Evolutionary conservation across 352 stramenopile genomes (phyloP).

Genomic region (Bremia lactucae): DNA sequence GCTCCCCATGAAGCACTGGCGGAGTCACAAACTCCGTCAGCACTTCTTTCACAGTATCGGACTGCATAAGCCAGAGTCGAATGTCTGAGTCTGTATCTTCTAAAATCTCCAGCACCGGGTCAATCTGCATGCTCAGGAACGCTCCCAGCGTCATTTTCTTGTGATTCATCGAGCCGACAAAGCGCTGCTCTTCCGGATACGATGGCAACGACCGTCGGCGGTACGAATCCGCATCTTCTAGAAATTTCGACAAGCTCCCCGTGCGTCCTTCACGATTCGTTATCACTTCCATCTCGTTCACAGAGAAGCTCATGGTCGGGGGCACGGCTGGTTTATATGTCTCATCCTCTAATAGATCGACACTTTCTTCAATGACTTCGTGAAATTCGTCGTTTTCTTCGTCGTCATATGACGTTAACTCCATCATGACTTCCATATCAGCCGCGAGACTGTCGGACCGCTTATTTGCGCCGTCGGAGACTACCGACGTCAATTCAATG

Average conservation of each 20-base stretch:
- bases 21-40: constrained; percentile 74
- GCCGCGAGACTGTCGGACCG: not conserved
- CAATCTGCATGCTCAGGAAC: constrained; percentile 77
- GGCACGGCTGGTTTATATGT: constrained; percentile 21
- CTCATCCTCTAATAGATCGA: constrained; percentile 23
- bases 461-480: constrained; percentile 9
- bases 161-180: constrained; percentile 27
- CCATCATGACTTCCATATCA: constrained; percentile 11
- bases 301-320: constrained; percentile 58
- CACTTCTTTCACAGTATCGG: constrained; percentile 66
- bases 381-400: constrained; percentile 38
- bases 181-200: constrained; percentile 57
- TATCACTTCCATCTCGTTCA: constrained; percentile 81
- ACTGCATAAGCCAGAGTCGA: constrained; percentile 72
- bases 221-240: constrained; percentile 65
- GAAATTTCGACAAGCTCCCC: constrained; percentile 68
- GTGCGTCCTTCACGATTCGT: constrained; percentile 60
- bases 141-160: constrained; percentile 58
- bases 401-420: constrained; percentile 17
- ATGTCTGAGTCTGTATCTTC: constrained; percentile 82
- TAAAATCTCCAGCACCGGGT: constrained; percentile 76
- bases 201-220: constrained; percentile 62
- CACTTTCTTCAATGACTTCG: constrained; percentile 28
- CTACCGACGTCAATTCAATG: constrained; percentile 4
- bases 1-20: constrained; percentile 55